Evolutionary conservation across 1,139 yeast species (phyloP), one percentile per base, ranked within the genome.

Genomic region (Candida mesenterica): DNA sequence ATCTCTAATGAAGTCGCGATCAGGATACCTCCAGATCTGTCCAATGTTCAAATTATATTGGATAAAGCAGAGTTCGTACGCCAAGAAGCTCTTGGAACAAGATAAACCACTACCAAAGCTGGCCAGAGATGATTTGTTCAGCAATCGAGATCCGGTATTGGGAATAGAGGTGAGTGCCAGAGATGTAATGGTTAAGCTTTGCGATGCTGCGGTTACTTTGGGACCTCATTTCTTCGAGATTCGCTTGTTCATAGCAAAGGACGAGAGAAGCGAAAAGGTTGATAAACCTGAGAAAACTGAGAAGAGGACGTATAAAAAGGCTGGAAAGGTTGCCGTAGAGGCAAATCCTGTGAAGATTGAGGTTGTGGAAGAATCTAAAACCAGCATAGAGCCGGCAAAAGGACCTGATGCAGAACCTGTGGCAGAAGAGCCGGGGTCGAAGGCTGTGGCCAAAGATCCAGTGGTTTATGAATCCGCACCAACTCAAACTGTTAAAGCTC

Each of bases 221-320:
- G 97, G 97, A 0, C 96, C 96, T 0, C 98, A 92, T 59, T 61
- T 66, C 1, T 86, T 87, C 56, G 89, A 82, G 29, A 74, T 84
- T 5, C 68, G 95, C 42, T 59, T 92, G 30, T 92, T 86, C 57
- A 82, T 89, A 17, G 78, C 89, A 34, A 86, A 87, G 49, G 95
- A 88, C 49, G 95, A 81, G 15, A 45, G 77, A 22, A 59, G 72
- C 0, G 72, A 67, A 26, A 65, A 62, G 40, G 48, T 52, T n/a
- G 47, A 44, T 17, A 34, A 41, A 30, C 54, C 62, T 28, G 74
- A 36, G 25, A 36, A 32, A 37, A 41, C 33, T 18, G 34, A 36
- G 28, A 22, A 34, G 33, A 28, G 22, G 7, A 30, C 15, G 12
- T 15, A 19, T 12, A 15, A 28, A 10, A 15, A 14, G 24, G n/a